Conservation (phyloP, 202 grass and related monocot species). For the Alloteropsis angusta region DNA sequence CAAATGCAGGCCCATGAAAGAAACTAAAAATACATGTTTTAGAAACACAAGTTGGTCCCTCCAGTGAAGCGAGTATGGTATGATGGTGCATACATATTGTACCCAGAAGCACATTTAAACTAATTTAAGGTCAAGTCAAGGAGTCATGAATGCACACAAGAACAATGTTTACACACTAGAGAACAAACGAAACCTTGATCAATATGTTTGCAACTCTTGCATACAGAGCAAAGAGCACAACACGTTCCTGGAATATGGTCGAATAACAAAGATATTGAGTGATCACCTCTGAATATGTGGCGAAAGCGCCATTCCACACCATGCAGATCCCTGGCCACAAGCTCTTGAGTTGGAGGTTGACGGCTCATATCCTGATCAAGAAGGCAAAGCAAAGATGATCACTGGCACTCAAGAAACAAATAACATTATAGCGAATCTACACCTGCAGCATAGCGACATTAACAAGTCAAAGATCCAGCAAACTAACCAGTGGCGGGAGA, state of each 20-base stretch:
- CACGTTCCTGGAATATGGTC: not conserved
- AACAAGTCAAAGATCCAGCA: not conserved
- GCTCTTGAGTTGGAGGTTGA: conserved; percentile 82
- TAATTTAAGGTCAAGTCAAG: conserved; percentile 23
- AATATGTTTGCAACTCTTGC: not conserved
- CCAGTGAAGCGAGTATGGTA: not conserved
- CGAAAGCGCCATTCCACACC: conserved; percentile 82
- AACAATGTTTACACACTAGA: conserved; percentile 6
- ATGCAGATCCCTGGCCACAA: conserved; percentile 87
- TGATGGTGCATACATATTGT: not conserved
- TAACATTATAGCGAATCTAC: not conserved
- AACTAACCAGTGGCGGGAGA: conserved; percentile 61
- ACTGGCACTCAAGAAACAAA: not conserved
- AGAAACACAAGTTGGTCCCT: conserved; percentile 15
- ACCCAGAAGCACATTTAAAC: conserved; percentile 15
- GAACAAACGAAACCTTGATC: not conserved
- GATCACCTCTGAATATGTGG: conserved; percentile 86
- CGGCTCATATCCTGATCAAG: conserved; percentile 72
- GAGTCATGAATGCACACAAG: not conserved
- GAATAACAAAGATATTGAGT: not conserved
- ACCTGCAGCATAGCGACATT: not conserved
- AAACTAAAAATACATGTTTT: not conserved
- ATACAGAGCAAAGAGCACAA: not conserved
- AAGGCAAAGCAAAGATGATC: conserved; percentile 30
- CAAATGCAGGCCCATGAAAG: not conserved